These are phyloP conservation scores for Nakazawaea molendinolei DNA, from an alignment of 805 yeast species.

Conservation along the genomic window DNA sequence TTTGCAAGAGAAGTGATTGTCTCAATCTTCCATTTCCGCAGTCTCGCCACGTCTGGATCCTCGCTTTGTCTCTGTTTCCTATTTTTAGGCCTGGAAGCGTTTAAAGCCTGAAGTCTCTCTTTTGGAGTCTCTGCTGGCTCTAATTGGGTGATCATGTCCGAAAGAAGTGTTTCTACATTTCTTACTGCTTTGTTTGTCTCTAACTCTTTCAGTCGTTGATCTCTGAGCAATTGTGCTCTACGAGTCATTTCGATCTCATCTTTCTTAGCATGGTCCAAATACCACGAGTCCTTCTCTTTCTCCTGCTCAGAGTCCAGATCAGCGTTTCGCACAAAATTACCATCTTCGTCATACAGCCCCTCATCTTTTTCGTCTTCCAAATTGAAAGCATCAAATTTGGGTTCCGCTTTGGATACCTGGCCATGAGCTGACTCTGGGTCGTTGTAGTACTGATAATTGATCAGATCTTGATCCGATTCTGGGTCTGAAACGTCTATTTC, in stretches of 20 bases:
- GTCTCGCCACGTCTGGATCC: conserved; percentile 13
- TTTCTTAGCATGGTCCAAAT: conserved; percentile 14
- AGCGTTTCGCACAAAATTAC: conserved; percentile 46
- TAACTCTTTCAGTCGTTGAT: conserved; percentile 23
- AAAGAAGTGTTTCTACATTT: conserved; percentile 19
- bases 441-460: conserved; percentile 22
- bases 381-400: conserved; percentile 59
- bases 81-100: conserved; percentile 18
- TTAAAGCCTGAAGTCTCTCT: conserved; percentile 44
- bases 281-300: conserved; percentile 30
- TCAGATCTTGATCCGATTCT: conserved; percentile 19
- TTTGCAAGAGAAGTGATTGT: conserved; percentile 44
- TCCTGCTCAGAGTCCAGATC: conserved; percentile 24
- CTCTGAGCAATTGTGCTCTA: conserved; percentile 17
- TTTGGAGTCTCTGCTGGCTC: conserved; percentile 56
- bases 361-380: conserved; percentile 48
- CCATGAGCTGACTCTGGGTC: conserved; percentile 19
- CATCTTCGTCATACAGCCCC: conserved; percentile 56
- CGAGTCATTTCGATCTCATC: conserved; percentile 20
- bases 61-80: conserved; percentile 13
- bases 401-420: conserved; percentile 18
- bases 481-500: conserved; percentile 5
- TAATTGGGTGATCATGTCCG: conserved; percentile 32
- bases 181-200: conserved; percentile 19
- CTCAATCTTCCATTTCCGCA: conserved; percentile 24